These are phyloP conservation scores for Linnemannia exigua DNA, from an alignment of 192 early-diverging fungal genomes.

Conservation along the genomic window DNA sequence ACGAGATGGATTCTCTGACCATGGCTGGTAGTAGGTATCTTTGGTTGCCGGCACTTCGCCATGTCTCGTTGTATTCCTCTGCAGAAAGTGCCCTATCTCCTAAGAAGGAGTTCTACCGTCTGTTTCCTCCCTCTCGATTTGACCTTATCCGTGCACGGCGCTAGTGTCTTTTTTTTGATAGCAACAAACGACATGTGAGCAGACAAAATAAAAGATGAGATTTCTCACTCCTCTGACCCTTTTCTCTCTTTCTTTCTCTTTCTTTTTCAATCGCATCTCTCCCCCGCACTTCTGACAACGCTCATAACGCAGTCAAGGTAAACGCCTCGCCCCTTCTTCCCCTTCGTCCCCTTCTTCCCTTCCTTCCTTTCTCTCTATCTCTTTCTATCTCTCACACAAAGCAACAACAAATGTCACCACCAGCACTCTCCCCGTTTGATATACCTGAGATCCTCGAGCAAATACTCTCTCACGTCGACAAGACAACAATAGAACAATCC, in stretches of 20 bases:
- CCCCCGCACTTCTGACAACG: not conserved
- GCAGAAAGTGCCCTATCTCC: not conserved
- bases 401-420: not conserved
- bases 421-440: not conserved
- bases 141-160: not conserved
- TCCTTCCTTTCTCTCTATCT: too few relatives aligned
- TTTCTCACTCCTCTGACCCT: too few relatives aligned
- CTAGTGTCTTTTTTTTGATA: not conserved
- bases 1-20: not conserved
- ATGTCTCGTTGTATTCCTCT: not conserved
- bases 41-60: not conserved
- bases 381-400: too few relatives aligned
- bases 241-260: not conserved
- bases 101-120: not conserved
- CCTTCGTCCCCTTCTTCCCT: too few relatives aligned
- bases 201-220: too few relatives aligned
- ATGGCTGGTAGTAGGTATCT: not conserved
- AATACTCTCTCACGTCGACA: not conserved
- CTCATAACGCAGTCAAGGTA: not conserved
- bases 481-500: not conserved
- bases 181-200: too few relatives aligned
- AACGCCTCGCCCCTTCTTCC: not conserved
- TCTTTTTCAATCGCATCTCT: not conserved
- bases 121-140: not conserved
- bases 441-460: not conserved